Base-by-base conservation (phyloP, 305 asterid genomes). In the Fraxinus velutina region DNA sequence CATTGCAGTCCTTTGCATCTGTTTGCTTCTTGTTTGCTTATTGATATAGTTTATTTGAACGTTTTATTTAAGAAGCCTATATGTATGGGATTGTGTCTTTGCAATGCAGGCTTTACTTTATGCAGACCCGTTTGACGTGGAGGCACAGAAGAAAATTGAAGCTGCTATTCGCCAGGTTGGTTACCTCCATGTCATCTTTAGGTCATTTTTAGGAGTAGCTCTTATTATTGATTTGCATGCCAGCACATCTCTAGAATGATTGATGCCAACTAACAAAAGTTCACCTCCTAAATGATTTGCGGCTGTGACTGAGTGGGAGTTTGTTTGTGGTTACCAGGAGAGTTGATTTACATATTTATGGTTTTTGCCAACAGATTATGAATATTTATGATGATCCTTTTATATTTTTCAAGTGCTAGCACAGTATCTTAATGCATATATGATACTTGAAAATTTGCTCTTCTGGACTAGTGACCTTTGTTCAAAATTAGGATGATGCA, bases 81-180 rank as follows among this genome's bases (percentile, higher is more conserved):
- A 29, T 6, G 6, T 7, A 27, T 44, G 37, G 57, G 66, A 24
- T 75, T 22, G 10, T 22, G 57, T 27, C 21, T 24, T 75, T 19
- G 33, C 64, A 64, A 19, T n/a, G n/a, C 81, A 95, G 99, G 98
- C 97, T 80, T 90, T 96, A 78, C 97, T 89, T 75, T 89, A 93
- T 87, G 98, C 99, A 30, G 99, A 96, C 91, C 99, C 99, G 77
- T 94, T 96, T 86, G 99, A 96, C 84, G 96, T 94, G 30, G 99
- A 96, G 86, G 96, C 98, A 80, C 99, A 96, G 81, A 95, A 79
- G 93, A 95, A 94, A 87, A 95, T 95, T 81, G 99, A 95, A 89
- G 97, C 89, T 5, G 88, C 97, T 19, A 96, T 96, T 84, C 97
- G 94, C 78, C 97, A 96, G 98, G 98, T 90, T 77, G 52, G 85